Conservation (phyloP, 441 rosid genomes). For the Theobroma grandiflorum region DNA sequence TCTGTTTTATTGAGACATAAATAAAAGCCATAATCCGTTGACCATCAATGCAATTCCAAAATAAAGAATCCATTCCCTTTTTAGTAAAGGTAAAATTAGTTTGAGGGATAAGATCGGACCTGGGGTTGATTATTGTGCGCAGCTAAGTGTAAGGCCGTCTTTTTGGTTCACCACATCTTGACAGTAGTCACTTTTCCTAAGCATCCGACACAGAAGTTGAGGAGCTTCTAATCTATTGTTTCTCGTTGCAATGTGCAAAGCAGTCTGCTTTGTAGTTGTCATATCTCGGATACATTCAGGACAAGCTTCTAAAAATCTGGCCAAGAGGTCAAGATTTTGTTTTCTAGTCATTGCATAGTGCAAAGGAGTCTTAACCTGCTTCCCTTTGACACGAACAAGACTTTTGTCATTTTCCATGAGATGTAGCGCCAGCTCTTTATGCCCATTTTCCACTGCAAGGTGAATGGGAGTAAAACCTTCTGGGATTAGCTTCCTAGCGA, state of each 20-base stretch:
- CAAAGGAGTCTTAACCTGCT: no score
- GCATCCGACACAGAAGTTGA: no score
- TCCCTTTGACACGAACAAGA: no score
- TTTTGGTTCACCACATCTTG: constrained; percentile 30
- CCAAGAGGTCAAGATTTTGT: background rate
- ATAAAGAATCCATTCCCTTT: no score
- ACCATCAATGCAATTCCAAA: no score
- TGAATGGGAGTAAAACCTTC: constrained; percentile 1
- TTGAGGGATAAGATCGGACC: background rate
- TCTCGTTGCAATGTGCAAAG: background rate
- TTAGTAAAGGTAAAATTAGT: no score
- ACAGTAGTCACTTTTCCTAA: background rate
- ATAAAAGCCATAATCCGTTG: no score
- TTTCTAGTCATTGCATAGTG: no score
- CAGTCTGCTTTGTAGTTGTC: background rate
- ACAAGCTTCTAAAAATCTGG: background rate
- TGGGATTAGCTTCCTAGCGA: background rate
- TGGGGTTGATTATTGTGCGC: background rate
- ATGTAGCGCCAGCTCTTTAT: background rate
- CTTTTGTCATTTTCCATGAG: no score
- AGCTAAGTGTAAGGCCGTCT: constrained; percentile 29
- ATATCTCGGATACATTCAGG: background rate
- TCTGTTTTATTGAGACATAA: no score
- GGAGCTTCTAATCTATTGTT: background rate
- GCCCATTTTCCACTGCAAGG: background rate